A percentile compares a stretch with the other conserved stretches of the same genome.
These are phyloP conservation scores for Wallacemonas sp. DNA, from an alignment of 208 protist species.

Conservation along the genomic window DNA sequence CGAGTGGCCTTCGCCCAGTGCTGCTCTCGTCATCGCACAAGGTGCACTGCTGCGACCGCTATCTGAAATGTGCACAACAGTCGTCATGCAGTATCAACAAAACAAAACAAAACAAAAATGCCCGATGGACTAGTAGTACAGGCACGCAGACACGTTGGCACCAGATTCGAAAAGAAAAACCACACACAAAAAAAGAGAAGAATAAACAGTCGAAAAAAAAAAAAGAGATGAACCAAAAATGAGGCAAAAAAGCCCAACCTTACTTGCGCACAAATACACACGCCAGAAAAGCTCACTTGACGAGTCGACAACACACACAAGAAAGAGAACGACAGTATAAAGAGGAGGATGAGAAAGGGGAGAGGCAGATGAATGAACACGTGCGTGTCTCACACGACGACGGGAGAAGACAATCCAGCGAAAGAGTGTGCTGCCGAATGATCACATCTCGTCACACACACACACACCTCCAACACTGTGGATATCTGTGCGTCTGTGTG, in stretches of 20 bases:
- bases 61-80: slow-evolving; percentile 1
- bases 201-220: slow-evolving; percentile 13
- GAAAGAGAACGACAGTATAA: background rate
- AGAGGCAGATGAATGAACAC: too few species aligned
- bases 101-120: background rate
- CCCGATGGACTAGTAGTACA: background rate
- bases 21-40: too few species aligned
- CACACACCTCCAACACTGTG: too few species aligned
- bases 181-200: background rate
- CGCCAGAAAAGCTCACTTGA: too few species aligned
- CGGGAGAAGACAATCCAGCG: too few species aligned
- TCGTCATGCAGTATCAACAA: background rate
- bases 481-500: background rate
- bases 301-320: too few species aligned
- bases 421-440: too few species aligned
- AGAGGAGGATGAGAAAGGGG: background rate
- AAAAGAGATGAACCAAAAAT: background rate
- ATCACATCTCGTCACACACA: too few species aligned
- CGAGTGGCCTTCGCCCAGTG: background rate
- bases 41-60: background rate
- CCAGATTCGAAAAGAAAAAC: background rate
- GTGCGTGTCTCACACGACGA: too few species aligned
- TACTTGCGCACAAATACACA: too few species aligned
- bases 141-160: too few species aligned
- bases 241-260: too few species aligned